phyloP scores from a whole-genome alignment of 2,329 filamentous ascomycete genomes.

The Blastomyces parvus region DNA sequence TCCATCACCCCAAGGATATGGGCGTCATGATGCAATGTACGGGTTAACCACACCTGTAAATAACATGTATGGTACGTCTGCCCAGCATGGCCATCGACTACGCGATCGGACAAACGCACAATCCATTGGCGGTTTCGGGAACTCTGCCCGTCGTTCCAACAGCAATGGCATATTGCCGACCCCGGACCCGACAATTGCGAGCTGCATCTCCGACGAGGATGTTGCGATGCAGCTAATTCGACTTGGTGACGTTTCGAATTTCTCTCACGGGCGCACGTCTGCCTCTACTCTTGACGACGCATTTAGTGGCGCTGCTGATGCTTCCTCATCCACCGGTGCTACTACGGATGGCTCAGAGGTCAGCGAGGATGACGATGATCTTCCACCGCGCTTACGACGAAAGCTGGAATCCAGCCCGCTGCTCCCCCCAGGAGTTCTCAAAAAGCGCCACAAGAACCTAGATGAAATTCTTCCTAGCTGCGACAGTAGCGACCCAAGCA shows the following conservation, averaged over 20 bases:
- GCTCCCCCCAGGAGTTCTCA: constrained; percentile 37
- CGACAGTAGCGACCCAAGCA: constrained; percentile 52
- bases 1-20: constrained; percentile 75
- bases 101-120: constrained; percentile 54
- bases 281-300: constrained; percentile 90
- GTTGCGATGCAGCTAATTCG: constrained; percentile 96
- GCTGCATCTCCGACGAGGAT: constrained; percentile 96
- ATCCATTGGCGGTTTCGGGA: constrained; percentile 32
- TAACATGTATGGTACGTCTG: constrained; percentile 53
- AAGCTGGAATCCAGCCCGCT: constrained; percentile 33
- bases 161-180: constrained; percentile 66
- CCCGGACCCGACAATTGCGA: constrained; percentile 92
- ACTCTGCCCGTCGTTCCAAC: constrained; percentile 30
- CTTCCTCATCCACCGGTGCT: constrained; percentile 72
- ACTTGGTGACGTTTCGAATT: constrained; percentile 84
- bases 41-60: constrained; percentile 24
- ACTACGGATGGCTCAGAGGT: constrained; percentile 63
- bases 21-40: constrained; percentile 40
- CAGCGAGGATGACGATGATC: constrained; percentile 53
- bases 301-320: constrained; percentile 80
- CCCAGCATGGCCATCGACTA: constrained; percentile 53
- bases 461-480: constrained; percentile 48
- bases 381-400: constrained; percentile 36
- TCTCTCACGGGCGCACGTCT: constrained; percentile 85
- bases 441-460: constrained; percentile 40